Evolutionary conservation across 805 yeast genomes (phyloP).

Genomic region (Clavispora phyllophila): DNA sequence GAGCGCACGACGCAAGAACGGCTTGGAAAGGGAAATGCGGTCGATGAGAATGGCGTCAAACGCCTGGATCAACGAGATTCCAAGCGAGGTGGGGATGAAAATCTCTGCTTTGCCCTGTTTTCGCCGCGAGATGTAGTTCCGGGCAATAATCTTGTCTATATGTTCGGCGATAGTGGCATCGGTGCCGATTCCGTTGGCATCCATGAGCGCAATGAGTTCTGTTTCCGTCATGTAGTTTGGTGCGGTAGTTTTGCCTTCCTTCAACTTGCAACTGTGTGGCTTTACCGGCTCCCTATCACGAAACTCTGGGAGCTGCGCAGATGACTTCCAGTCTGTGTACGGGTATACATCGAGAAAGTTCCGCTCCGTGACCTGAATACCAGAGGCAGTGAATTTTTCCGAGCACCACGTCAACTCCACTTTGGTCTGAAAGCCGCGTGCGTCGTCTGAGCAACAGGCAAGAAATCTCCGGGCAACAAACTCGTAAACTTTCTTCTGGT

Average conservation of each 20-base stretch:
- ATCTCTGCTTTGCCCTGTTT: conserved; percentile 34
- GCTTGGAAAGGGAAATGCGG: conserved; percentile 72
- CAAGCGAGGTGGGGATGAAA: conserved; percentile 75
- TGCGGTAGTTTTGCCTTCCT: conserved; percentile 72
- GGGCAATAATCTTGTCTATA: conserved; percentile 66
- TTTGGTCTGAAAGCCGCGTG: conserved; percentile 66
- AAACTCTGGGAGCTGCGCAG: conserved; percentile 61
- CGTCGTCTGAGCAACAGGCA: conserved; percentile 91
- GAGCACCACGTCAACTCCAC: conserved; percentile 70
- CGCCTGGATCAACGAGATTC: conserved; percentile 83
- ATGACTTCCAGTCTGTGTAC: conserved; percentile 74
- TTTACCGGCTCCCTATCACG: conserved; percentile 50
- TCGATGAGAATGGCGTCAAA: conserved; percentile 77
- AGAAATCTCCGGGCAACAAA: conserved; percentile 79
- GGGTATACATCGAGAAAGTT: conserved; percentile 80
- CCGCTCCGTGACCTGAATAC: conserved; percentile 63
- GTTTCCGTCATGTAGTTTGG: conserved; percentile 87
- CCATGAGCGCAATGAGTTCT: conserved; percentile 90
- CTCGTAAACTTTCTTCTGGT: conserved; percentile 74
- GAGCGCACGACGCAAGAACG: conserved; percentile 73
- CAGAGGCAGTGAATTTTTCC: conserved; percentile 69
- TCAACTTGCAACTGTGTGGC: conserved; percentile 54
- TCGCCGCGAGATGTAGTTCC: conserved; percentile 61
- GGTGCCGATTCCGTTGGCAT: conserved; percentile 95
- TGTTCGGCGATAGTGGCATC: conserved; percentile 99